phyloP scores from a whole-genome alignment of 371 early-diverging fungal species.

The Synchytrium microbalum region DNA sequence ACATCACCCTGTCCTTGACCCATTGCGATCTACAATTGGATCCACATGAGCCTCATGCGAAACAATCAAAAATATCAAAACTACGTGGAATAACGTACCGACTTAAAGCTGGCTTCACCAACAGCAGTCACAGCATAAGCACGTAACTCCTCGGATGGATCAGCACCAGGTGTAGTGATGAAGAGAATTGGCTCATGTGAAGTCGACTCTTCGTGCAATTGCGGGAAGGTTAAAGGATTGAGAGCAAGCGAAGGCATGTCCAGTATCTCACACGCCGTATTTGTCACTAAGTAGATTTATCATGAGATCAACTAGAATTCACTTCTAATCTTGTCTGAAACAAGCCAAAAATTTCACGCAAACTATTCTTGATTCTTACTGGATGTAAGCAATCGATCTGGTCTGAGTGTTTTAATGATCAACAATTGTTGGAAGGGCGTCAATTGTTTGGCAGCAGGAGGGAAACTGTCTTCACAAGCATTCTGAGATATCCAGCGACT shows the following conservation, averaged over 20 bases:
- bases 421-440: conserved; percentile 42
- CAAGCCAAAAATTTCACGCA: too few species aligned
- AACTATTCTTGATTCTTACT: too few species aligned
- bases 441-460: conserved; percentile 5
- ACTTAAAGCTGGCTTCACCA: conserved; percentile 31
- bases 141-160: conserved; percentile 42
- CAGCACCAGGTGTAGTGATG: conserved; percentile 46
- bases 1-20: conserved; percentile 49
- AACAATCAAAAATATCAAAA: neutral
- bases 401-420: conserved; percentile 37
- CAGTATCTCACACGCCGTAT: conserved; percentile 29
- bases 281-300: conserved; percentile 21
- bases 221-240: conserved; percentile 22
- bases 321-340: neutral
- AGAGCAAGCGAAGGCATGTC: conserved; percentile 29
- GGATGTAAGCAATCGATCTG: conserved; percentile 38
- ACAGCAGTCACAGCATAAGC: conserved; percentile 28
- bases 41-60: neutral
- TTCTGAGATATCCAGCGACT: conserved; percentile 29
- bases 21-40: conserved; percentile 36
- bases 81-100: conserved; percentile 15
- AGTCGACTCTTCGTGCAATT: conserved; percentile 29
- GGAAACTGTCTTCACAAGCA: conserved; percentile 27
- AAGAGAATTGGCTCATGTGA: conserved; percentile 40
- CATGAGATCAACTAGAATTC: neutral